These are phyloP conservation scores for Dothidotthia symphoricarpi DNA, from an alignment of 2,329 filamentous ascomycete genomes.

Conservation along the genomic window DNA sequence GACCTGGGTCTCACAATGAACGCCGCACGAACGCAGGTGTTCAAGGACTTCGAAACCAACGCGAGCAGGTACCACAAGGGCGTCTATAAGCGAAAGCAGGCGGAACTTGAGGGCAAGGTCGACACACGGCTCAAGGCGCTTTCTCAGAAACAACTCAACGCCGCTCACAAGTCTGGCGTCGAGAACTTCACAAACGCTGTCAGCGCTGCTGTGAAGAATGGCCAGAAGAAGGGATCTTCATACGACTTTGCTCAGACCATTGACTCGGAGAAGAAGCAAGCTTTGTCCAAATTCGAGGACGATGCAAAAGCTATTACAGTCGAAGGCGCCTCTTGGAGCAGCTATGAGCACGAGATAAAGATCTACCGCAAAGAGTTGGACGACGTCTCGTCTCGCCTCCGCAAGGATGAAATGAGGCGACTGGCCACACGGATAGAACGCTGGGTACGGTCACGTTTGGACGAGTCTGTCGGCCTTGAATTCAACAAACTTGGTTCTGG, in stretches of 20 bases:
- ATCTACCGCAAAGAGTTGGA: conserved; percentile 90
- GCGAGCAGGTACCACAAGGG: conserved; percentile 96
- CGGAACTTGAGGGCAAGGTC: conserved; percentile 81
- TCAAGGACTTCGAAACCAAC: conserved; percentile 84
- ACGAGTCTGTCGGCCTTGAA: conserved; percentile 84
- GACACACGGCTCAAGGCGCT: conserved; percentile 85
- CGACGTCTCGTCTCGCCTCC: conserved; percentile 77
- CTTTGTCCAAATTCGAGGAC: conserved; percentile 70
- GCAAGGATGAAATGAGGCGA: conserved; percentile 94
- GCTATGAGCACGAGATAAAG: conserved; percentile 74
- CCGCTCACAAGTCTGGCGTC: conserved; percentile 86
- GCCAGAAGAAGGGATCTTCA: conserved; percentile 83
- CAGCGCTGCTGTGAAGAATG: conserved; percentile 78
- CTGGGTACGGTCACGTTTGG: conserved; percentile 85
- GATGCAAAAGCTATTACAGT: conserved; percentile 75
- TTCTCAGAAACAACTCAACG: conserved; percentile 82
- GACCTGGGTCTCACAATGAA: conserved; percentile 74
- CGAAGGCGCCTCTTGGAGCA: conserved; percentile 80
- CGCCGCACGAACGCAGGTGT: conserved; percentile 65
- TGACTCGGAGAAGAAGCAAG: conserved; percentile 72
- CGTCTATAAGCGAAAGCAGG: conserved; percentile 81
- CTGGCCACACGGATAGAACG: conserved; percentile 87
- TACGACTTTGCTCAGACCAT: conserved; percentile 98
- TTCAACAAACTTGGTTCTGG: conserved; percentile 96
- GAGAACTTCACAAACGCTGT: conserved; percentile 84